Percentiles rank a stretch among this genome's conserved stretches.
phyloP scores from a whole-genome alignment of 202 grass and related monocot species.

The Saccharum hybrid region DNA sequence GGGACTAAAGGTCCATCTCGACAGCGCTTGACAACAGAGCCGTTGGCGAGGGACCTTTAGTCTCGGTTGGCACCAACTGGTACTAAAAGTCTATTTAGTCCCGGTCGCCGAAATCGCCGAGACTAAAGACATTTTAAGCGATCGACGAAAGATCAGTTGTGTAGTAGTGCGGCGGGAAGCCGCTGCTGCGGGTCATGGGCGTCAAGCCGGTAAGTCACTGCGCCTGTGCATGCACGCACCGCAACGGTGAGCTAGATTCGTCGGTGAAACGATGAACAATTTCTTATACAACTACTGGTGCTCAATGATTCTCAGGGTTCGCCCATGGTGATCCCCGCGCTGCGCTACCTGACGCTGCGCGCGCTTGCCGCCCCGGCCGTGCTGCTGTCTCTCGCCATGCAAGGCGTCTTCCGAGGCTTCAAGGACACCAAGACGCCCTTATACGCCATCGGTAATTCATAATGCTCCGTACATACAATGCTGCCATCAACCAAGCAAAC shows the following conservation, averaged over 20 bases:
- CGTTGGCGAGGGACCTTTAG: too few relatives aligned
- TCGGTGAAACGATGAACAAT: neutral
- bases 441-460: conserved; percentile 73
- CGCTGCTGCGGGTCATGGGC: conserved; percentile 68
- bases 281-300: neutral
- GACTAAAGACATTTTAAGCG: too few relatives aligned
- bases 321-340: conserved; percentile 59
- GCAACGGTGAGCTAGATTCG: neutral
- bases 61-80: too few relatives aligned
- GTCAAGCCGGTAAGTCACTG: conserved; percentile 61
- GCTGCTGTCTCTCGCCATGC: conserved; percentile 87
- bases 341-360: conserved; percentile 79
- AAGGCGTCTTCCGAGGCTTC: conserved; percentile 93
- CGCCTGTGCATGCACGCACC: too few relatives aligned
- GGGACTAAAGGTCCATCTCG: too few relatives aligned
- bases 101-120: too few relatives aligned
- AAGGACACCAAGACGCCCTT: conserved; percentile 91
- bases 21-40: too few relatives aligned
- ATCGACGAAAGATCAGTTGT: too few relatives aligned
- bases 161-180: too few relatives aligned
- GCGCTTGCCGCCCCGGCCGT: conserved; percentile 84
- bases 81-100: too few relatives aligned
- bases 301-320: conserved; percentile 53
- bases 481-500: neutral
- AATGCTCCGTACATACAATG: too few relatives aligned